phyloP scores from a whole-genome alignment of 768 basidiomycete genomes.

The Phlebiopsis flavidoalba region DNA sequence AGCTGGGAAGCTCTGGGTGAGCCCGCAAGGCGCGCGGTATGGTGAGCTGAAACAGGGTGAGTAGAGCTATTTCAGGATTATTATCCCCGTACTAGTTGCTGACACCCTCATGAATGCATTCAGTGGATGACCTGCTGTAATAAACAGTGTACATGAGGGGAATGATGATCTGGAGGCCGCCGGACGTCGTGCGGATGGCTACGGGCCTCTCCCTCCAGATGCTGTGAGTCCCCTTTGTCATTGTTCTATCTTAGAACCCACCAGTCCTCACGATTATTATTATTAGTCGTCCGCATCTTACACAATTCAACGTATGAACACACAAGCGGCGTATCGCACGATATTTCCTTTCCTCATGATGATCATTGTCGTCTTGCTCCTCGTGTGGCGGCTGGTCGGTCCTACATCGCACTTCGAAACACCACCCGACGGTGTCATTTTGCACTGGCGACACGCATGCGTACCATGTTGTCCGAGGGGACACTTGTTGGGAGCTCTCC shows the following conservation, averaged over 20 bases:
- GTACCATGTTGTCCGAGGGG: not conserved
- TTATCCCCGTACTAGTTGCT: not conserved
- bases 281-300: too few relatives aligned
- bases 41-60: constrained; percentile 44
- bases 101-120: not conserved
- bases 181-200: constrained; percentile 48
- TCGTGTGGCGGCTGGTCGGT: constrained; percentile 52
- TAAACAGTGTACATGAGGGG: constrained; percentile 34
- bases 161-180: constrained; percentile 53
- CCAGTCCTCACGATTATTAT: too few relatives aligned
- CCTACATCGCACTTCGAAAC: constrained; percentile 28
- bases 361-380: constrained; percentile 53
- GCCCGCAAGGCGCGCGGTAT: constrained; percentile 56
- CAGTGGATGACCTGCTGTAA: constrained; percentile 3
- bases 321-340: constrained; percentile 44
- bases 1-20: constrained; percentile 51
- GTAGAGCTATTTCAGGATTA: constrained; percentile 1
- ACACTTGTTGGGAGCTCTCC: constrained; percentile 56
- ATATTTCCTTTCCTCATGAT: constrained; percentile 70
- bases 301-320: not conserved
- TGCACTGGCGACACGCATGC: constrained; percentile 40
- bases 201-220: constrained; percentile 48
- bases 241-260: too few relatives aligned
- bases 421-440: constrained; percentile 1
- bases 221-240: constrained; percentile 30